Base-by-base conservation (phyloP, 192 early-diverging fungal genomes). In the Backusella tarrabulga region DNA sequence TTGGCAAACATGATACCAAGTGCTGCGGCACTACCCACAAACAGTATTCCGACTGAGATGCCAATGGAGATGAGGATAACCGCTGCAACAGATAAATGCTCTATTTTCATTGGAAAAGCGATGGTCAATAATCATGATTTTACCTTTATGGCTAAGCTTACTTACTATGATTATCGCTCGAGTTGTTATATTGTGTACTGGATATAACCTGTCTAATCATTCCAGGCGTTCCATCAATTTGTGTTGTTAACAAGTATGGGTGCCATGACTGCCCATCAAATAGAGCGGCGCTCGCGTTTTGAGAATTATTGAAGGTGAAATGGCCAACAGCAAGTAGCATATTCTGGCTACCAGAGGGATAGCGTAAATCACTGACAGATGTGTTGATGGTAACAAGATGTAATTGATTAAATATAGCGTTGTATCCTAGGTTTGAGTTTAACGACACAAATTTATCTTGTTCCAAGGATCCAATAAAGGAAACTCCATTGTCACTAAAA, bases 21-120 rank as follows among this genome's bases (percentile, higher is more conserved):
- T 0, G 46, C 46, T 4, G 46, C 46, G 0, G 17, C 46, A 17
- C 46, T 50, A n/a, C 46, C 19, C 6, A 50, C 46, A 6, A 50
- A 50, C 5, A 50, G 46, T 19, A 50, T 50, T n/a, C 84, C 89
- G 19, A 92, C 79, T 8, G 93, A 89, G 23, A 91, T 91, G 15
- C 86, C 91, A 26, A 90, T 82, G 36, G 93, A 89, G 69, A 93
- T 89, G 6, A 93, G 77, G 42, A 94, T 90, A 3, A 94, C 90
- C 38, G 90, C 78, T 4, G 90, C 87, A 0, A 88, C 76, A 0
- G 93, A 68, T 14, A 86, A 73, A 40, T 77, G 79, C 32, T 73
- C 83, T 81, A 63, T 52, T 50, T 50, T 7, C 4, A 35, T 32
- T 41, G 34, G 12, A 70, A 71, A 68, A 19, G 41, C 34, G 3